Percentiles rank a stretch among this genome's conserved stretches.
Conservation (phyloP, 2,329 filamentous ascomycete genomes). For the Ophiostoma ulmi region DNA sequence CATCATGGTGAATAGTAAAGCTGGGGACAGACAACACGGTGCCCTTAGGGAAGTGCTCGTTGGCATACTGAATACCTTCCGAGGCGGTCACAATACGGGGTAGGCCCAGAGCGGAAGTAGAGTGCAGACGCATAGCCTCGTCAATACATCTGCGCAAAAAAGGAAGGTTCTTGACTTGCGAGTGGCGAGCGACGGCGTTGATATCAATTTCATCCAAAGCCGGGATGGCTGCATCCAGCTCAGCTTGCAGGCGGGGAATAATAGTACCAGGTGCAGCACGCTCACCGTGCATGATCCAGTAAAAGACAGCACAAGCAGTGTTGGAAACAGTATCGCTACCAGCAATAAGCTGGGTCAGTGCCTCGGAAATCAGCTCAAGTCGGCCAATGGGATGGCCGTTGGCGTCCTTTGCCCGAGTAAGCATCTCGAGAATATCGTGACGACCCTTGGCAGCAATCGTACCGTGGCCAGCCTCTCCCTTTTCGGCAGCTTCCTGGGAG, state of each 20-base stretch:
- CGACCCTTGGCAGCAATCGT: constrained; percentile 19
- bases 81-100: constrained; percentile 25
- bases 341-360: constrained; percentile 26
- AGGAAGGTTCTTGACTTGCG: constrained; percentile 20
- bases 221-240: constrained; percentile 24
- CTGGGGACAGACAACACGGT: constrained; percentile 25
- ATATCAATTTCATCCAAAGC: neutral
- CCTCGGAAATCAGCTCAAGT: constrained; percentile 23
- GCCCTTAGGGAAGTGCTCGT: constrained; percentile 23
- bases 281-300: constrained; percentile 26
- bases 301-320: constrained; percentile 24
- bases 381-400: constrained; percentile 22
- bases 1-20: constrained; percentile 25
- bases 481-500: constrained; percentile 18
- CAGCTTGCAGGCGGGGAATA: constrained; percentile 22
- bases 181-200: constrained; percentile 14
- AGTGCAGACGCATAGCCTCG: constrained; percentile 26
- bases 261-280: constrained; percentile 21
- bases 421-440: constrained; percentile 26
- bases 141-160: constrained; percentile 25
- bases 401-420: constrained; percentile 21
- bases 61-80: constrained; percentile 19
- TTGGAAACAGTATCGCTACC: constrained; percentile 27
- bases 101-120: constrained; percentile 25
- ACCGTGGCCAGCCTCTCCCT: constrained; percentile 11